Percentiles rank a stretch among this genome's conserved stretches.
Conservation (phyloP, 1,284 basidiomycete species). For the Ceratobasidium sp. region DNA sequence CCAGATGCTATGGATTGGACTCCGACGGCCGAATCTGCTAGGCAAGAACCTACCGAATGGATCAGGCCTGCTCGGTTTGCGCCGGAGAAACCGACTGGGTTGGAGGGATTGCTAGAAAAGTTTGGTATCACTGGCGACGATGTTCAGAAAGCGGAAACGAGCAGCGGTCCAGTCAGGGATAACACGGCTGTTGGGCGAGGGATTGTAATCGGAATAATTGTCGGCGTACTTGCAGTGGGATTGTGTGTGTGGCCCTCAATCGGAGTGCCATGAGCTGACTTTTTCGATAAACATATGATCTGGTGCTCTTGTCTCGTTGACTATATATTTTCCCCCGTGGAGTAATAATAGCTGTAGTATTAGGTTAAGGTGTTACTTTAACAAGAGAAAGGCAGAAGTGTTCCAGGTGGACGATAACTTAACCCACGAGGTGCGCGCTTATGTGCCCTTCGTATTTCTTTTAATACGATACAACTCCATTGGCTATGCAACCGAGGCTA, state of each 20-base stretch:
- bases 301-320: no score
- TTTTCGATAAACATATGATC: no score
- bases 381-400: no score
- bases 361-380: background rate
- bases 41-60: slow-evolving; percentile 55
- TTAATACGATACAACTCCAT: no score
- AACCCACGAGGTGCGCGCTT: no score
- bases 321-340: no score
- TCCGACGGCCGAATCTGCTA: slow-evolving; percentile 52
- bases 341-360: background rate
- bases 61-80: slow-evolving; percentile 73
- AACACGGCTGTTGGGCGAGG: slow-evolving; percentile 4
- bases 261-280: background rate
- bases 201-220: slow-evolving; percentile 1
- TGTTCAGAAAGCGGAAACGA: background rate
- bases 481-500: no score
- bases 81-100: slow-evolving; percentile 76
- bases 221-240: background rate
- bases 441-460: no score
- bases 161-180: background rate
- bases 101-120: slow-evolving; percentile 71
- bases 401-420: no score
- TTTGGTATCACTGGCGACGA: slow-evolving; percentile 28
- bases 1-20: slow-evolving; percentile 72
- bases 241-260: background rate